These are phyloP conservation scores for Forsythia viridissima DNA, from an alignment of 257 asterid genomes.

Conservation along the genomic window DNA sequence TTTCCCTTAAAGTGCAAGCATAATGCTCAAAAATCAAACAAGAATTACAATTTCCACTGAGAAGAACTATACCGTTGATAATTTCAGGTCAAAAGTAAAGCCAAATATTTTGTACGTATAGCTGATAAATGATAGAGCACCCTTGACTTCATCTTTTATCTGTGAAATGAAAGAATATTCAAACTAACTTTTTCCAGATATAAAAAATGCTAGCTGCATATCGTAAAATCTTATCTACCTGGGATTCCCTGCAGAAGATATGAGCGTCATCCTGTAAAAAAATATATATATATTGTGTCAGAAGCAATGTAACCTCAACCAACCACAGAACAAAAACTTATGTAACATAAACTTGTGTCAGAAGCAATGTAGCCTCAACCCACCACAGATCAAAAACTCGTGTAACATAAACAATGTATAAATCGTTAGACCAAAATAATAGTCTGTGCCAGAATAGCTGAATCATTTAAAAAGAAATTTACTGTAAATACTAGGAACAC, in stretches of 20 bases:
- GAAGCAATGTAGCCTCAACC: slow-evolving; percentile 21
- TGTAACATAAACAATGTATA: slow-evolving; percentile 5
- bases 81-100: slow-evolving; percentile 89
- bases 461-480: slow-evolving; percentile 4
- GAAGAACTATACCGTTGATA: slow-evolving; percentile 75
- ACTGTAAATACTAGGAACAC: slow-evolving; percentile 5
- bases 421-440: not conserved
- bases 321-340: slow-evolving; percentile 18
- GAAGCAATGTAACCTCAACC: slow-evolving; percentile 21
- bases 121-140: slow-evolving; percentile 80
- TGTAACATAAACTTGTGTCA: slow-evolving; percentile 17
- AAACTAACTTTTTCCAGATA: slow-evolving; percentile 13
- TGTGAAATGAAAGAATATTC: slow-evolving; percentile 35
- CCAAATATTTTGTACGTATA: slow-evolving; percentile 75
- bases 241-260: slow-evolving; percentile 97
- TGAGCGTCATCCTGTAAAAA: slow-evolving; percentile 94
- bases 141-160: slow-evolving; percentile 97
- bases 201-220: slow-evolving; percentile 4
- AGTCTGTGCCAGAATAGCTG: not conserved
- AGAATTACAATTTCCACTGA: slow-evolving; percentile 10
- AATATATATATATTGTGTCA: slow-evolving; percentile 27
- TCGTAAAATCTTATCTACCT: slow-evolving; percentile 49
- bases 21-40: not conserved
- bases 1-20: slow-evolving; percentile 17
- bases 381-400: slow-evolving; percentile 23